Base-by-base conservation (phyloP, 1,284 basidiomycete genomes). In the Schizopora paradoxa region DNA sequence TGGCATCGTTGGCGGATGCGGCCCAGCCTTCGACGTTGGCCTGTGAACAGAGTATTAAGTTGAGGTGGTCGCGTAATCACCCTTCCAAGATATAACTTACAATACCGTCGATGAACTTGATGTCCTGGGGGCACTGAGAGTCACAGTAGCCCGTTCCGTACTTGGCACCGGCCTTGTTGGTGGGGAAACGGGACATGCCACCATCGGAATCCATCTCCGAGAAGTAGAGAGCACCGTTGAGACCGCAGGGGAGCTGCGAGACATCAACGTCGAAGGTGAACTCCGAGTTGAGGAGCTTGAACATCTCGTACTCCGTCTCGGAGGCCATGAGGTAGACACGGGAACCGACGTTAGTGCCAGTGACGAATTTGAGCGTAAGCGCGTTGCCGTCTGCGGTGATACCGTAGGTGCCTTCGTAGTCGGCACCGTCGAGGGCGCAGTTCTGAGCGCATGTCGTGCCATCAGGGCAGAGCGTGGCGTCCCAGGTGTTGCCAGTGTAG, bases 61-160 rank as follows among this genome's bases (percentile, higher is more conserved):
- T 23, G 35, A 46, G 38, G 18, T 27, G 46, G 51, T 65, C 56
- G 69, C 71, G 62, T 73, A 64, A 58, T 73, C 63, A 51, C 62
- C 69, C 60, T 58, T 57, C 47, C 59, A 18, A 10, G 22, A 35
- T 34, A 40, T 11, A 21, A 52, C 65, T 46, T 54, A 75, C 75
- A 64, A 64, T 56, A 49, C 76, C 75, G 58, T 72, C 68, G 56
- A 77, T 75, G 60, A 75, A 76, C 59, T 76, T 77, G 60, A 77
- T 65, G 51, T 76, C 73, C 13, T 68, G 66, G 3, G 76, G 75
- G 66, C 76, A 79, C 57, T 79, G 75, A 7, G 76, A 68, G 58
- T 77, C 74, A 56, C 74, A 78, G 62, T 77, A 76, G 5, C 74
- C 74, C 37, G 74, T 76, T 46, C 75, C 75, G 59, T 73, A 77